phyloP scores from a whole-genome alignment of 2,329 filamentous ascomycete genomes.

The Pseudogymnoascus sp. region DNA sequence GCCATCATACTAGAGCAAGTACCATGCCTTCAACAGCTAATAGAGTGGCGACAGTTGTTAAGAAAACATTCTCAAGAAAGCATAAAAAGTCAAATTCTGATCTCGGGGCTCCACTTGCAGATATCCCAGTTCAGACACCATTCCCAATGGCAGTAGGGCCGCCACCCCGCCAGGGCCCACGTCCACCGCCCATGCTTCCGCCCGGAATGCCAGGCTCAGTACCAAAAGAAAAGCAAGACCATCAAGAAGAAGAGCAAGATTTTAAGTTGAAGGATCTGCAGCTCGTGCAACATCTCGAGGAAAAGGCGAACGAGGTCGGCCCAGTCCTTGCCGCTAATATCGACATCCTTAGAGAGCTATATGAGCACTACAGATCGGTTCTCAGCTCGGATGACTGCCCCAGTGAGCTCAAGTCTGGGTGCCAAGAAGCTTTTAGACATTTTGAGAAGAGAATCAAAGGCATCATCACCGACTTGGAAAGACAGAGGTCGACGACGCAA shows the following conservation, averaged over 20 bases:
- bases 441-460: constrained; percentile 19
- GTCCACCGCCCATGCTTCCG: background rate
- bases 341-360: constrained; percentile 24
- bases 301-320: constrained; percentile 30
- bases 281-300: constrained; percentile 28
- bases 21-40: too few relatives aligned
- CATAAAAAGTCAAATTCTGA: too few relatives aligned
- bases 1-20: too few relatives aligned
- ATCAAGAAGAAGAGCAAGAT: background rate
- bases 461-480: constrained; percentile 20
- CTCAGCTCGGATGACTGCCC: constrained; percentile 11
- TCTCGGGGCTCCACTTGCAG: too few relatives aligned
- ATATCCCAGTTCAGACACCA: too few relatives aligned
- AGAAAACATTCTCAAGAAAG: too few relatives aligned
- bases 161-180: background rate
- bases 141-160: background rate
- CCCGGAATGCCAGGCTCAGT: background rate
- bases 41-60: too few relatives aligned
- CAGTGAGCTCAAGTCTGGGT: constrained; percentile 9
- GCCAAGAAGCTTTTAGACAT: constrained; percentile 2
- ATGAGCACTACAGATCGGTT: constrained; percentile 16
- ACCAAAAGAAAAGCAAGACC: too few relatives aligned
- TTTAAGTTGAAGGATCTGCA: constrained; percentile 28
- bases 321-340: constrained; percentile 28
- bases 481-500: constrained; percentile 20